phyloP scores from a whole-genome alignment of 2,329 filamentous ascomycete genomes.

The Whalleya microplaca region DNA sequence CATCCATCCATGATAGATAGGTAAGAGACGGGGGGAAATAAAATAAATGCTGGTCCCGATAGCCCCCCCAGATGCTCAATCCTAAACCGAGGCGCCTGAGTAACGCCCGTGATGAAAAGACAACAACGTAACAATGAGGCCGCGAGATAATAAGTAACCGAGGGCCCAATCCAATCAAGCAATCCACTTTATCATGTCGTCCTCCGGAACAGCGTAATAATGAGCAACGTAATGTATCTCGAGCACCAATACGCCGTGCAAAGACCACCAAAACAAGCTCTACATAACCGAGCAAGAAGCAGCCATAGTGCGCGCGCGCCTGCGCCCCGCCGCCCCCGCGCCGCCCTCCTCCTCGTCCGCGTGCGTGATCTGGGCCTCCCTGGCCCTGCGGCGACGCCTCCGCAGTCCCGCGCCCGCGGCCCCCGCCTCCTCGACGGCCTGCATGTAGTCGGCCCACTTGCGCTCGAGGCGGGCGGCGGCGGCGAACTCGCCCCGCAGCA shows the following conservation, averaged over 20 bases:
- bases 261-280: conserved; percentile 30
- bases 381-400: conserved; percentile 73
- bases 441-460: conserved; percentile 95
- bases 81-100: no score
- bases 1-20: no score
- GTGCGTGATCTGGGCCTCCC: conserved; percentile 80
- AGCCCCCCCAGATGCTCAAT: no score
- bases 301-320: conserved; percentile 64
- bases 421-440: conserved; percentile 83
- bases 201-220: not conserved
- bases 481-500: conserved; percentile 74
- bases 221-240: conserved; percentile 5
- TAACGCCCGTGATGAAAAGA: no score
- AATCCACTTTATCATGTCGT: no score
- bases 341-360: conserved; percentile 78
- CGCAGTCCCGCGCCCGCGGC: conserved; percentile 67
- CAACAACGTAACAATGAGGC: no score
- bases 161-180: no score
- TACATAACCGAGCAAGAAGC: conserved; percentile 68
- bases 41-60: no score
- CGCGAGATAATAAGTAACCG: no score
- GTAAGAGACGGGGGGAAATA: not conserved
- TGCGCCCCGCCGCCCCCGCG: conserved; percentile 53
- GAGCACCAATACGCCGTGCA: conserved; percentile 17
- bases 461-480: conserved; percentile 80